Evolutionary conservation across 805 yeast genomes (phyloP).

Genomic region (Wickerhamiella parazyma): DNA sequence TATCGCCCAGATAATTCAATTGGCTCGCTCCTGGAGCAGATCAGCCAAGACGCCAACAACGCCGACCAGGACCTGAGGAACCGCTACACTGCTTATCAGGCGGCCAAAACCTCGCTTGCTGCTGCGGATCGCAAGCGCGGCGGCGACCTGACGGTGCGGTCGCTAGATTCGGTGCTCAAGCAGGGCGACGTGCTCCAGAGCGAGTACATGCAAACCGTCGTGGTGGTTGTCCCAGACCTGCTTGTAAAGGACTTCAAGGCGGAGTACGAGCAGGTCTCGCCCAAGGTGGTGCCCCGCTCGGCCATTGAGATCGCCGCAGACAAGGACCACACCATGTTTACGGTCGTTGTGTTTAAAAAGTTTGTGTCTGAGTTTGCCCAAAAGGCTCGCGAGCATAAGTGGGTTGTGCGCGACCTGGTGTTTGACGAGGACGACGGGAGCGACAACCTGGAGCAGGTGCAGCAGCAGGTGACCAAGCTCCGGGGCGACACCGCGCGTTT

Average conservation of each 20-base stretch:
- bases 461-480: conserved; percentile 56
- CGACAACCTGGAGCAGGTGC: conserved; percentile 57
- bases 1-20: conserved; percentile 76
- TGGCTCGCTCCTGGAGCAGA: conserved; percentile 52
- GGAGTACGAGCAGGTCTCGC: conserved; percentile 60
- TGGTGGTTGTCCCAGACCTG: conserved; percentile 74
- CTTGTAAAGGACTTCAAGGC: conserved; percentile 46
- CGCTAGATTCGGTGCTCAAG: conserved; percentile 76
- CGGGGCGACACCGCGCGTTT: conserved; percentile 65
- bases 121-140: conserved; percentile 88
- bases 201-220: conserved; percentile 73
- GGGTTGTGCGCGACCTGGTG: conserved; percentile 84
- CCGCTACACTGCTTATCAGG: conserved; percentile 60
- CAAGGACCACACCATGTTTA: conserved; percentile 56
- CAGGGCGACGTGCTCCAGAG: conserved; percentile 76
- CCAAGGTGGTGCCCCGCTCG: conserved; percentile 84
- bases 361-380: conserved; percentile 52
- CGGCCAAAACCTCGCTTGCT: conserved; percentile 67
- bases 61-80: conserved; percentile 74
- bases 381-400: conserved; percentile 70
- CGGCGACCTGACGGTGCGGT: conserved; percentile 84
- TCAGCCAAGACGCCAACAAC: conserved; percentile 65
- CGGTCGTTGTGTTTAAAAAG: conserved; percentile 77
- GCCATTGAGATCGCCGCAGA: conserved; percentile 62
- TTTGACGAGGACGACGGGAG: conserved; percentile 68